Conservation (phyloP, 1,139 yeast species). For the Pichia norvegensis region DNA sequence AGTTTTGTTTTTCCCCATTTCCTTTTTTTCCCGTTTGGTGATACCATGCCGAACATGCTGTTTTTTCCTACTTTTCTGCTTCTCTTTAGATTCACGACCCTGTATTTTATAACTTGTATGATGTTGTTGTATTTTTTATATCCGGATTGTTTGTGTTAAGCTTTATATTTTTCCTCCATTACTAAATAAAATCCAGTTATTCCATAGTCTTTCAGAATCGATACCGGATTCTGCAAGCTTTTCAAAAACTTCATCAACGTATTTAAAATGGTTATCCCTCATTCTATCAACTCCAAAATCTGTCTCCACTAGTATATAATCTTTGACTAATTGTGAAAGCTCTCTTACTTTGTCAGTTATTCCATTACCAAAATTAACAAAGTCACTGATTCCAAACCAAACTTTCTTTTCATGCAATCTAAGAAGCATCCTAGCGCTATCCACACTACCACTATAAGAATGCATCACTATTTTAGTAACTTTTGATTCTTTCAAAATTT, state of each 20-base stretch:
- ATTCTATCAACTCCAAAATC: slow-evolving; percentile 33
- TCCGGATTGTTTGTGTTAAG: neutral
- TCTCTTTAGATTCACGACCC: neutral
- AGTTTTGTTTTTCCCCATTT: neutral
- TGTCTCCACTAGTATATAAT: slow-evolving; percentile 45
- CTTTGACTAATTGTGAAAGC: slow-evolving; percentile 25
- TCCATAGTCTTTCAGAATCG: neutral
- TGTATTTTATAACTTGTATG: neutral
- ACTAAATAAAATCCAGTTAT: slow-evolving; percentile 6
- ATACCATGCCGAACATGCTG: neutral
- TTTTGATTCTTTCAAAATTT: slow-evolving; percentile 29
- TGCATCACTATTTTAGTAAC: slow-evolving; percentile 52
- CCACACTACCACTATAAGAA: slow-evolving; percentile 78
- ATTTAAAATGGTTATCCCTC: slow-evolving; percentile 5
- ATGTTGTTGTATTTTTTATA: neutral
- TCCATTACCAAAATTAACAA: slow-evolving; percentile 50
- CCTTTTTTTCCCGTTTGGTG: neutral
- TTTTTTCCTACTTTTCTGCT: neutral
- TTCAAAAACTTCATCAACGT: neutral
- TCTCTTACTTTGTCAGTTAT: slow-evolving; percentile 17
- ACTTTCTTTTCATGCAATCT: slow-evolving; percentile 36
- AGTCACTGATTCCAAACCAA: slow-evolving; percentile 52
- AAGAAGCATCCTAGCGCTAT: slow-evolving; percentile 53
- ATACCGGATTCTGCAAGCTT: neutral
- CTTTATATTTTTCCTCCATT: neutral